A percentile compares a stretch with the other conserved stretches of the same genome.
These are phyloP conservation scores for Naganishia sp. DNA, from an alignment of 1,284 basidiomycete species.

Conservation along the genomic window DNA sequence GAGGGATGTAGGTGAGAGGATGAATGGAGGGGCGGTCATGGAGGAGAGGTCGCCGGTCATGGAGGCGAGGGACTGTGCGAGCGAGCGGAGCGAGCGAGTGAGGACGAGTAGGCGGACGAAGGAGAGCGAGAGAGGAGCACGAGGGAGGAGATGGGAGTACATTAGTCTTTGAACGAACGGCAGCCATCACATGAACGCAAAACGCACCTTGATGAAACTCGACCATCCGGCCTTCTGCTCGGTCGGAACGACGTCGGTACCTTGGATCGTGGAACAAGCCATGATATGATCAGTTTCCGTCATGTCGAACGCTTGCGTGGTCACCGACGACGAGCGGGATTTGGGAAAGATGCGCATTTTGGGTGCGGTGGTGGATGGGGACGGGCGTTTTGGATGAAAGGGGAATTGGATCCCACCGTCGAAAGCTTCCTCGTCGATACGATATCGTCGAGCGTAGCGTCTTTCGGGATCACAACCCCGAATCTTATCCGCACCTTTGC, in stretches of 20 bases:
- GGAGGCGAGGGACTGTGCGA: constrained; percentile 65
- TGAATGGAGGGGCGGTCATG: constrained; percentile 87
- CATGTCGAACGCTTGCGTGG: too few relatives aligned
- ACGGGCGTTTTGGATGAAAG: neutral
- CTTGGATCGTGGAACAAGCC: neutral
- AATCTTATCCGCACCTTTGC: too few relatives aligned
- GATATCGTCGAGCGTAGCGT: too few relatives aligned
- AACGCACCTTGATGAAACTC: constrained; percentile 51
- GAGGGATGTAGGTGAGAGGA: constrained; percentile 72
- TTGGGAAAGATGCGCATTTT: constrained; percentile 13
- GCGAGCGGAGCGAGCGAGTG: constrained; percentile 9
- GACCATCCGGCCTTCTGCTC: constrained; percentile 56
- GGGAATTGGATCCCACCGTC: neutral
- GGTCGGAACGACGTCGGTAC: constrained; percentile 49
- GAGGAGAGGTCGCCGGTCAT: constrained; percentile 90
- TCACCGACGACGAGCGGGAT: neutral
- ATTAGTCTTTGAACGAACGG: neutral
- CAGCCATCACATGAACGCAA: neutral
- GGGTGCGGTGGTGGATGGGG: neutral
- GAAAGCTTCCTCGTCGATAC: too few relatives aligned
- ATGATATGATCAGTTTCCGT: too few relatives aligned
- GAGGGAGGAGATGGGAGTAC: neutral
- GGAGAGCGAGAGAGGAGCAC: neutral
- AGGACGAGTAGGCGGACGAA: constrained; percentile 20
- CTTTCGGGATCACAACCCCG: too few relatives aligned